Percentiles rank a stretch among this genome's conserved stretches.
These are phyloP conservation scores for Excoecaria agallocha DNA, from an alignment of 345 rosid genomes.

Conservation along the genomic window DNA sequence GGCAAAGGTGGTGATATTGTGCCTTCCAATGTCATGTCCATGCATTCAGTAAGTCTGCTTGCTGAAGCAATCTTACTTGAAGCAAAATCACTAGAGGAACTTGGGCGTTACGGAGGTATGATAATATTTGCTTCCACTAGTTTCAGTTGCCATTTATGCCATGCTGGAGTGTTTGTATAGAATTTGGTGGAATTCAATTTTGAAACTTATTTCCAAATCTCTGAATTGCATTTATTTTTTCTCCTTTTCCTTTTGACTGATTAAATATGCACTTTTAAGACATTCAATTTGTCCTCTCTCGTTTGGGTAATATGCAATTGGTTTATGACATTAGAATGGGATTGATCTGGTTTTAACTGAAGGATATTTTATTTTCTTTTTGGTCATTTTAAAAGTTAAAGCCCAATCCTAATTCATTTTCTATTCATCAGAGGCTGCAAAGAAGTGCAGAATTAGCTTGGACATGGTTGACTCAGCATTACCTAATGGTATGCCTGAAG, in stretches of 20 bases:
- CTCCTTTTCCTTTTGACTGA: not conserved
- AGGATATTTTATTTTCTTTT: not conserved
- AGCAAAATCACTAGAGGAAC: conserved; percentile 76
- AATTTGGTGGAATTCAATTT: conserved; percentile 2
- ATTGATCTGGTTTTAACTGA: not conserved
- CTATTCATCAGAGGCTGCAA: conserved; percentile 77
- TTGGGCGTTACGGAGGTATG: conserved; percentile 61
- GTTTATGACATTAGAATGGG: not conserved
- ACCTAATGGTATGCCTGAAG: conserved; percentile 64
- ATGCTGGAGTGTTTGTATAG: not conserved
- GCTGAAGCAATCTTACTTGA: conserved; percentile 88
- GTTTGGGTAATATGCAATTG: not conserved
- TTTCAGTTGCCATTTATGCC: not conserved
- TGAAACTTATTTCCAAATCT: not conserved
- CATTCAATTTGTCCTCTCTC: not conserved
- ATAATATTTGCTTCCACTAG: not conserved
- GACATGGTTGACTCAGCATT: conserved; percentile 71
- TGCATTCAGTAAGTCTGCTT: conserved; percentile 88
- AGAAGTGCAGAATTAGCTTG: conserved; percentile 73
- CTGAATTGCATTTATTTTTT: not conserved
- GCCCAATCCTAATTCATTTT: conserved; percentile 23
- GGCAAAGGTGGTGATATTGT: conserved; percentile 46
- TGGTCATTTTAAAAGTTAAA: not conserved
- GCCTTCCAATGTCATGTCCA: conserved; percentile 58
- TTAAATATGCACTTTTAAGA: not conserved